Percentiles rank a stretch among this genome's conserved stretches.
These are phyloP conservation scores for Allodekkera sacchari DNA, from an alignment of 805 yeast species.

Conservation along the genomic window DNA sequence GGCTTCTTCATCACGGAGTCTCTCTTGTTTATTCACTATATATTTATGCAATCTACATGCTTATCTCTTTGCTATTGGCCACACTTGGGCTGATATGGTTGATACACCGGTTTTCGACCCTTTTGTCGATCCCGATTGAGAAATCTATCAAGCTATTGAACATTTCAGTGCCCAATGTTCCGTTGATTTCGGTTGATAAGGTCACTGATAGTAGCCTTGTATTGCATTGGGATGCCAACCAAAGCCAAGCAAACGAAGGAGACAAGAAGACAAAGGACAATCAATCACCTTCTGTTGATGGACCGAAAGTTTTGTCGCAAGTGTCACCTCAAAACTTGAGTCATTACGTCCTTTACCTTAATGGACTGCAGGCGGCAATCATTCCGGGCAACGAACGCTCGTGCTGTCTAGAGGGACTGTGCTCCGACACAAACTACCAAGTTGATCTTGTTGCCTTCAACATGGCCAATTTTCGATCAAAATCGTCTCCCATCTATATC, in stretches of 20 bases:
- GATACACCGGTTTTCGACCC: conserved; percentile 17
- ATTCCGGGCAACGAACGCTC: conserved; percentile 29
- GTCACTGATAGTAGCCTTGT: conserved; percentile 37
- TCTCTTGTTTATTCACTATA: no score
- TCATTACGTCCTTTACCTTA: conserved; percentile 29
- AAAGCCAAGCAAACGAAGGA: no score
- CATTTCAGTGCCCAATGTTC: conserved; percentile 48
- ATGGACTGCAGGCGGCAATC: conserved; percentile 28
- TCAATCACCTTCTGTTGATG: conserved; percentile 8
- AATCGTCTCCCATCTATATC: conserved; percentile 31
- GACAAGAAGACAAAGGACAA: conserved; percentile 2
- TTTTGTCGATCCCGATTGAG: conserved; percentile 34
- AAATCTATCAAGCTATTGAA: conserved; percentile 37
- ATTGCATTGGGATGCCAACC: conserved; percentile 61
- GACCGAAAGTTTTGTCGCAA: conserved; percentile 18
- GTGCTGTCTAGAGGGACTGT: conserved; percentile 25
- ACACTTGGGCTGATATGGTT: conserved; percentile 23
- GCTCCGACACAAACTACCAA: conserved; percentile 31
- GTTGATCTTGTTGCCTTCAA: conserved; percentile 36
- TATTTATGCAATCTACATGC: conserved; percentile 7
- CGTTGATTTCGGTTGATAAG: conserved; percentile 46
- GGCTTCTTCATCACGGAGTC: no score
- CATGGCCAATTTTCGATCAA: conserved; percentile 30
- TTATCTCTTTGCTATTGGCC: conserved; percentile 14
- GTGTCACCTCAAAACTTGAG: conserved; percentile 21